Percentiles rank a stretch among this genome's conserved stretches.
phyloP scores from a whole-genome alignment of 2,329 filamentous ascomycete genomes.

The Thielaviopsis euricoi region DNA sequence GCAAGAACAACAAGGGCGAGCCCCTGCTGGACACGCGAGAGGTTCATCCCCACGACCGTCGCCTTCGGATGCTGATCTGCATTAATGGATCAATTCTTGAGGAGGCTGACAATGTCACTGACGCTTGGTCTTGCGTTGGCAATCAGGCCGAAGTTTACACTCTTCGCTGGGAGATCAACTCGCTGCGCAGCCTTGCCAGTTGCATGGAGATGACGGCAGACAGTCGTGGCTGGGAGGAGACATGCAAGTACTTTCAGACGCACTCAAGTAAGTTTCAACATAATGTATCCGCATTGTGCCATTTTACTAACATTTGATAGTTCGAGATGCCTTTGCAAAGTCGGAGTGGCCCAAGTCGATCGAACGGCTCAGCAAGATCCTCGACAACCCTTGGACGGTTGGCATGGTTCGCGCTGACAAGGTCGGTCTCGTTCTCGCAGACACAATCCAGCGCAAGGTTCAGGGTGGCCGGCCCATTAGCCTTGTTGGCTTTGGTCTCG shows the following conservation, averaged over 20 bases:
- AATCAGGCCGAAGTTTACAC: conserved; percentile 63
- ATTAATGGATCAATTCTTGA: conserved; percentile 68
- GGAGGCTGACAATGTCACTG: conserved; percentile 48
- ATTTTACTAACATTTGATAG: conserved; percentile 28
- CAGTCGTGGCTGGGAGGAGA: conserved; percentile 63
- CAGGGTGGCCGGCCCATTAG: conserved; percentile 72
- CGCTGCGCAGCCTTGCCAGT: conserved; percentile 60
- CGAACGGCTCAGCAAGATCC: conserved; percentile 52
- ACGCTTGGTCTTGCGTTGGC: conserved; percentile 65
- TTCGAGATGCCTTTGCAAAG: conserved; percentile 4
- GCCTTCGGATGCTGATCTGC: conserved; percentile 67
- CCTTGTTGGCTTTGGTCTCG: conserved; percentile 67
- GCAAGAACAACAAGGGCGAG: conserved; percentile 20
- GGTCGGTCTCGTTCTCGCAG: conserved; percentile 53
- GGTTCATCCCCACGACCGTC: conserved; percentile 39
- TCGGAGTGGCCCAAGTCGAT: conserved; percentile 45
- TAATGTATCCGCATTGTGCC: conserved; percentile 13
- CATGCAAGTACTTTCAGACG: conserved; percentile 33
- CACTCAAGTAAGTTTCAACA: conserved; percentile 27
- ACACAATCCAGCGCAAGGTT: conserved; percentile 64
- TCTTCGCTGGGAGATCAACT: conserved; percentile 66
- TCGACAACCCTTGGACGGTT: conserved; percentile 69
- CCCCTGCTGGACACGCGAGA: conserved; percentile 33
- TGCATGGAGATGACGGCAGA: conserved; percentile 63
- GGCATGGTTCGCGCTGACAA: conserved; percentile 65